A percentile compares a stretch with the other conserved stretches of the same genome.
These are phyloP conservation scores for Barbatosphaeria neglecta DNA, from an alignment of 495 filamentous ascomycete species.

Conservation along the genomic window DNA sequence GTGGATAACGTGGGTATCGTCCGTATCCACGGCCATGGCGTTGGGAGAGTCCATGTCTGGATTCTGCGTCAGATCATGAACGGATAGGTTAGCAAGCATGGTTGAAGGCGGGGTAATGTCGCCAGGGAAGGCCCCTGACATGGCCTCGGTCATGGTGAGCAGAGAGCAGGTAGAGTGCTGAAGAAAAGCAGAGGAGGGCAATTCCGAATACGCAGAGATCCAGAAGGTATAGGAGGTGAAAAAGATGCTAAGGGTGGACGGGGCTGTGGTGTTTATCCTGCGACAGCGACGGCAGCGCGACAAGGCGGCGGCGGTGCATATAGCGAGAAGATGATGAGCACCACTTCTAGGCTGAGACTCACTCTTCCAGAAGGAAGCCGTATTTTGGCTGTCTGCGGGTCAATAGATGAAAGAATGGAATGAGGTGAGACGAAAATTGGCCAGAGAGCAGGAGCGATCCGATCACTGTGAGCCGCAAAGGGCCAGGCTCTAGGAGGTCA, in stretches of 20 bases:
- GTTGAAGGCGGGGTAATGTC: not conserved
- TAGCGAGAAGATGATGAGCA: too few relatives aligned
- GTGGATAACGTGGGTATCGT: conserved; percentile 46
- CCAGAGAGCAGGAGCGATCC: not conserved
- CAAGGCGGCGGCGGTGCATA: too few relatives aligned
- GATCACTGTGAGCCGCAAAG: not conserved
- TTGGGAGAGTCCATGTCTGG: conserved; percentile 31
- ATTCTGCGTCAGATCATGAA: not conserved
- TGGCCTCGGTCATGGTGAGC: not conserved
- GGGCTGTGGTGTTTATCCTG: too few relatives aligned
- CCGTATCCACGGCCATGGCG: conserved; percentile 62
- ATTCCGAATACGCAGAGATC: not conserved
- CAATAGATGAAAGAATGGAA: too few relatives aligned
- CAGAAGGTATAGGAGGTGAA: not conserved
- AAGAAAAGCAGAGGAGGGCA: not conserved
- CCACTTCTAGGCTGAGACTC: too few relatives aligned
- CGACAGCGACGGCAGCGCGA: too few relatives aligned
- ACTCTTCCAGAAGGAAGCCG: too few relatives aligned
- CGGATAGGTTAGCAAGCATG: not conserved
- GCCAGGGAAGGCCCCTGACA: not conserved
- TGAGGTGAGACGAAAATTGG: not conserved
- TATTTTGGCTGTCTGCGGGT: too few relatives aligned
- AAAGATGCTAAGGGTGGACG: not conserved
- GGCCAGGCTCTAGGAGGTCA: not conserved
- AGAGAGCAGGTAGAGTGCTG: not conserved